phyloP scores from a whole-genome alignment of 345 rosid species.

The Populus euphratica region DNA sequence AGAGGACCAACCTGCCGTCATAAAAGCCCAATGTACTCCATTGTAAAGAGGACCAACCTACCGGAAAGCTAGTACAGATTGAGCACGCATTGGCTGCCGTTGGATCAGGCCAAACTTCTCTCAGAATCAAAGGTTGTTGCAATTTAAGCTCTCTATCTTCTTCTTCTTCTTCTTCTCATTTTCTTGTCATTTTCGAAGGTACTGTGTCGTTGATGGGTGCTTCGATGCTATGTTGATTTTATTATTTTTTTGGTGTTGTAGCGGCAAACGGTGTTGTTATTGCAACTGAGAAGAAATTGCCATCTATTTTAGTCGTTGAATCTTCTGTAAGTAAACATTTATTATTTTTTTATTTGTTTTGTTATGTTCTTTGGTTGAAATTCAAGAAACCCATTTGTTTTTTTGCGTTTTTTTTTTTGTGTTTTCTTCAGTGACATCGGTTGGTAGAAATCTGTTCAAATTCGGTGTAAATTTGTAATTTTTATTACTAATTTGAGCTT shows the following conservation, averaged over 20 bases:
- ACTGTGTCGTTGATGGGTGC: not conserved
- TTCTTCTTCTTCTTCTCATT: too few relatives aligned
- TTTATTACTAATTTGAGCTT: too few relatives aligned
- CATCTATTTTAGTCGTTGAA: slow-evolving; percentile 92
- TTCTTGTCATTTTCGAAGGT: not conserved
- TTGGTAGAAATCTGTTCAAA: not conserved
- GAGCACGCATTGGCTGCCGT: slow-evolving; percentile 95
- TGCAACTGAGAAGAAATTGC: slow-evolving; percentile 87
- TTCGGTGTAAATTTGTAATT: not conserved
- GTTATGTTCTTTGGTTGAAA: not conserved
- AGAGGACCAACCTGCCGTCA: not conserved
- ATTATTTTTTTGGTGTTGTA: slow-evolving; percentile 28
- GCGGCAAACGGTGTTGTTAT: slow-evolving; percentile 95
- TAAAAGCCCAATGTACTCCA: too few relatives aligned
- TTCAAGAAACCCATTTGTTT: not conserved
- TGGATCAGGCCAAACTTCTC: slow-evolving; percentile 90
- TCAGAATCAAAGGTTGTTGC: slow-evolving; percentile 74
- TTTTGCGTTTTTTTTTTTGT: too few relatives aligned
- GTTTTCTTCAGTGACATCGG: not conserved
- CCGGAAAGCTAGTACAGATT: slow-evolving; percentile 97
- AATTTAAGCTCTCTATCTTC: too few relatives aligned
- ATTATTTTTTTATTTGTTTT: not conserved
- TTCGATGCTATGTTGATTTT: not conserved
- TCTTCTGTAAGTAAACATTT: slow-evolving; percentile 55
- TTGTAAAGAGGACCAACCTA: slow-evolving; percentile 46